These are phyloP conservation scores for Bocquillonia castaneifolia DNA, from an alignment of 441 rosid species.

Conservation along the genomic window DNA sequence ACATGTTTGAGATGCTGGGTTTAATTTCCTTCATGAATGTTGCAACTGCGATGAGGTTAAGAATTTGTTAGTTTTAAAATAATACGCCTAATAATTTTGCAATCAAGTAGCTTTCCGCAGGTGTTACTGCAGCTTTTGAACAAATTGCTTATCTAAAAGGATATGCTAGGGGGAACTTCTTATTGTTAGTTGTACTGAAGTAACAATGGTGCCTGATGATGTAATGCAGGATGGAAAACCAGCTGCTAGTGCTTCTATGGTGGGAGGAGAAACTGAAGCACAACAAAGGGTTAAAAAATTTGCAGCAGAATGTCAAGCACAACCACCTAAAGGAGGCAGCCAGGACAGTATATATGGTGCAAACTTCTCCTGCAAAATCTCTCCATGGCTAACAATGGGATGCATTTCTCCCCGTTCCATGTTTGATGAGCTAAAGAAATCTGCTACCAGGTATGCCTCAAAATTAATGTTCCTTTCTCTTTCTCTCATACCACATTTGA, in stretches of 20 bases:
- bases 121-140: not conserved
- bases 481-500: not conserved
- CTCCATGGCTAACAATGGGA: constrained; percentile 92
- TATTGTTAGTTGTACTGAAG: not conserved
- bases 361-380: constrained; percentile 89
- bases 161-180: not conserved
- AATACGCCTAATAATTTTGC: not conserved
- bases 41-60: not conserved
- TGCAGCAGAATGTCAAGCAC: constrained; percentile 74
- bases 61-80: not conserved
- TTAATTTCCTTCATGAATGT: not conserved
- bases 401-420: constrained; percentile 89
- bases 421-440: constrained; percentile 84
- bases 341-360: constrained; percentile 69
- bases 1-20: not conserved
- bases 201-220: constrained; percentile 13
- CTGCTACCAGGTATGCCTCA: constrained; percentile 47
- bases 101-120: not conserved
- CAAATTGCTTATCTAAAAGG: constrained; percentile 6
- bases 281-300: constrained; percentile 61
- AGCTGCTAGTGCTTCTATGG: constrained; percentile 43
- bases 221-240: constrained; percentile 57
- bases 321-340: constrained; percentile 52
- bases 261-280: constrained; percentile 94
- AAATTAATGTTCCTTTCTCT: not conserved